Percentiles rank a stretch among this genome's conserved stretches.
These are phyloP conservation scores for Aspergillus glaucus DNA, from an alignment of 2,329 filamentous ascomycete species.

Conservation along the genomic window DNA sequence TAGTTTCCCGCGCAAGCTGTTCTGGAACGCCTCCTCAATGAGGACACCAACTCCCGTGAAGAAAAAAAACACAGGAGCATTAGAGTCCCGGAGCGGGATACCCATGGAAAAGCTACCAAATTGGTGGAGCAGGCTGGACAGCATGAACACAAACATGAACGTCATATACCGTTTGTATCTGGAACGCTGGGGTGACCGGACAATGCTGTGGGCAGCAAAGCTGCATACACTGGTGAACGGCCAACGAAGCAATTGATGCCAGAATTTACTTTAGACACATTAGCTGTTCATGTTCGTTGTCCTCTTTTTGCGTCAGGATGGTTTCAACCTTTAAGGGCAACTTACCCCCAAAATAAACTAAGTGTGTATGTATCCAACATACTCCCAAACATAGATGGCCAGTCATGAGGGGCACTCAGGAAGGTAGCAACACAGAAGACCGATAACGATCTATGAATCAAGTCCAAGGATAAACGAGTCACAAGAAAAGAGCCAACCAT, in stretches of 20 bases:
- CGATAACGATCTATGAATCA: conserved; percentile 13
- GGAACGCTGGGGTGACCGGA: conserved; percentile 13
- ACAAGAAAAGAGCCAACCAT: conserved; percentile 11
- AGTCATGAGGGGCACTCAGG: conserved; percentile 10
- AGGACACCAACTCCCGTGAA: not conserved
- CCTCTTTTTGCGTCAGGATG: not conserved
- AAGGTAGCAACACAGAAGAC: conserved; percentile 14
- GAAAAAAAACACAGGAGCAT: conserved; percentile 19
- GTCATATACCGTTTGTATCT: conserved; percentile 21
- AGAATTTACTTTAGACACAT: conserved; percentile 17
- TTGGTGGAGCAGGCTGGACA: conserved; percentile 22
- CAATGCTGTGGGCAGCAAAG: conserved; percentile 14
- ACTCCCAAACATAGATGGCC: conserved; percentile 19
- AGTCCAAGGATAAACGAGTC: conserved; percentile 13
- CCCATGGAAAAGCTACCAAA: conserved; percentile 10
- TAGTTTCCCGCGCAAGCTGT: not conserved
- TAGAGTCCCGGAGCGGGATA: conserved; percentile 9
- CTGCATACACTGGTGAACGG: conserved; percentile 15
- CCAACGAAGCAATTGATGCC: conserved; percentile 24
- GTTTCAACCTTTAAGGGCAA: not conserved
- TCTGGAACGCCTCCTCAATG: not conserved
- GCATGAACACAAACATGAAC: conserved; percentile 21
- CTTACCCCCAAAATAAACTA: conserved; percentile 24
- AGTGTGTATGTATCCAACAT: conserved; percentile 19
- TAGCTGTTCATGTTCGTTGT: not conserved